Evolutionary conservation across 2,329 filamentous ascomycete species (phyloP), one percentile per base, ranked within the genome.

Genomic region (Coniochaeta sp.): DNA sequence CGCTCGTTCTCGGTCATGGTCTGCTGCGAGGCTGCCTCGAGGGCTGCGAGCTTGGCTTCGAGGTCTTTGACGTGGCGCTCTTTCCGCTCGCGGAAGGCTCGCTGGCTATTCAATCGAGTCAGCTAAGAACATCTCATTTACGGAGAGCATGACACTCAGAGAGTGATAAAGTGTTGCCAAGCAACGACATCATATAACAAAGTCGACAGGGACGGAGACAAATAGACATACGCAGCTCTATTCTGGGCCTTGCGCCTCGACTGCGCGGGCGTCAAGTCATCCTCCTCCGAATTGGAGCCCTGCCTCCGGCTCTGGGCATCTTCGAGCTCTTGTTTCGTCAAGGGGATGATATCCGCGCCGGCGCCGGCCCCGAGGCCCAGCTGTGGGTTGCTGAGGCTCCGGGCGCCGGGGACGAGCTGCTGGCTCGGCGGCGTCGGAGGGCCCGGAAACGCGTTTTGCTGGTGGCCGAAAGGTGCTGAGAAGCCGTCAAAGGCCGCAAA

Each of bases 61-160:
- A 98, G 87, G 63, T 98, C 92, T 72, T 93, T 93, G 64, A 98
- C 92, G 70, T 74, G 93, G 61, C 88, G 89, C 73, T 98, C 93
- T 74, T 98, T 98, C 67, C 93, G 89, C 75, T 98, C 93, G 62
- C 93, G 91, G 74, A 98, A 98, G 34, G 95, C 93, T 67, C 93
- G 89, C 81, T 98, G 95, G 56, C 93, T 97, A 64, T 31, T 24
- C 38, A 19, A 5, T n/a, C n/a, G 38, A 17, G 34, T 38, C 4
- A 38, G 34, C 28, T 9, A 9, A 6, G 28, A 9, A 31, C 28
- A 9, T 9, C n/a, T n/a, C 28, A 31, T 5, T 31, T 5, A 9
- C 9, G 9, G 5, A 31, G 28, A 31, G 28, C 28, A 31, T 9
- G 28, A 31, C 28, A 31, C 28, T 31, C 9, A 31, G 28, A 9